Evolutionary conservation across 2,329 filamentous ascomycete genomes (phyloP).

Genomic region (Metarhizium guizhouense): DNA sequence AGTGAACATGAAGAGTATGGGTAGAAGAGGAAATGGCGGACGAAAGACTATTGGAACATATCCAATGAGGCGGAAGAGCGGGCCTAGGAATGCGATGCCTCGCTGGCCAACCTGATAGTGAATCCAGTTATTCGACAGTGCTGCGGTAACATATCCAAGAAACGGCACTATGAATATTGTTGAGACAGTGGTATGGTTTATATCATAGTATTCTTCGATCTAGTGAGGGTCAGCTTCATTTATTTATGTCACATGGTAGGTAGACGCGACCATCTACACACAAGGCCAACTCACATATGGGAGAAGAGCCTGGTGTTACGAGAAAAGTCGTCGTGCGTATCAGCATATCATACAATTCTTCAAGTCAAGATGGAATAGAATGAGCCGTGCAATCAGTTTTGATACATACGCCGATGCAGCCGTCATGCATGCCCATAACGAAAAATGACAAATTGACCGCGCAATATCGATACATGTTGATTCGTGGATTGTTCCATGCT

Average conservation of each 20-base stretch:
- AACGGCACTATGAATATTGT: conserved; percentile 59
- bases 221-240: conserved; percentile 3
- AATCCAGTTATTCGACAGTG: conserved; percentile 48
- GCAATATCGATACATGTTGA: conserved; percentile 49
- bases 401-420: conserved; percentile 47
- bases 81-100: conserved; percentile 59
- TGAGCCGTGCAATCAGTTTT: background rate
- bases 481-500: conserved; percentile 53
- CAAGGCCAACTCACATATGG: conserved; percentile 29
- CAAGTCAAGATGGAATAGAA: background rate
- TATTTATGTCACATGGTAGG: background rate
- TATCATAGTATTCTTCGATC: conserved; percentile 42
- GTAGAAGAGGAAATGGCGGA: conserved; percentile 59
- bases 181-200: conserved; percentile 54
- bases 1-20: conserved; percentile 54
- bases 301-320: conserved; percentile 33
- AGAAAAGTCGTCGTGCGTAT: background rate
- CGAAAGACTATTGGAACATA: conserved; percentile 59
- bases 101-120: conserved; percentile 29
- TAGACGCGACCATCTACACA: background rate
- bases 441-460: conserved; percentile 53
- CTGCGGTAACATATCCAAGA: conserved; percentile 53
- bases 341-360: too few species aligned
- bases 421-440: conserved; percentile 62
- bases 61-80: conserved; percentile 52